Evolutionary conservation across 306 rosid genomes (phyloP).

Genomic region (Adenanthera pavonina): DNA sequence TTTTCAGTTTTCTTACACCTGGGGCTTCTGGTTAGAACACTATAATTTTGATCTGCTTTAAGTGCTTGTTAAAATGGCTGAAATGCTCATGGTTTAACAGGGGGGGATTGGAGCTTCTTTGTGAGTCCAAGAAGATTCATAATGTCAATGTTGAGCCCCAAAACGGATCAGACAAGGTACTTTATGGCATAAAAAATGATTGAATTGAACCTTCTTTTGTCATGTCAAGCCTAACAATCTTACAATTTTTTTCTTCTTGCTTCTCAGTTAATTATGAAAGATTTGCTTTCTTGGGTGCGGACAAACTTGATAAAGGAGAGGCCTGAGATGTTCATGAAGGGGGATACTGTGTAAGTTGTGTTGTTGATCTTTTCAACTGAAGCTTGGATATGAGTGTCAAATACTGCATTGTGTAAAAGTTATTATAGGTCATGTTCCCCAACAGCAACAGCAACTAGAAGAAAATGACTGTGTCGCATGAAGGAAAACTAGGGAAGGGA

Average conservation of each 20-base stretch:
- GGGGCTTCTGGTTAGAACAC: background rate
- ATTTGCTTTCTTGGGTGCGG: conserved; percentile 85
- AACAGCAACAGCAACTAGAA: background rate
- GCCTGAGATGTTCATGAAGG: conserved; percentile 99
- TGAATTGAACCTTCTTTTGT: conserved; percentile 9
- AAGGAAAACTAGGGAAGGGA: background rate
- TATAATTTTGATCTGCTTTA: conserved; percentile 26
- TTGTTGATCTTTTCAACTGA: conserved; percentile 1
- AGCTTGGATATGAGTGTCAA: background rate
- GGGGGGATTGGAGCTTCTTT: conserved; percentile 95
- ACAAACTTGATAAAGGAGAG: conserved; percentile 90
- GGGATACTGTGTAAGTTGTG: conserved; percentile 84
- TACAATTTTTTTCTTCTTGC: conserved; percentile 23
- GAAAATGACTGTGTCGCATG: background rate
- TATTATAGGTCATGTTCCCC: conserved; percentile 18
- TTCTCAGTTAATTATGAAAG: conserved; percentile 78
- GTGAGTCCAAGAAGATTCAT: conserved; percentile 85
- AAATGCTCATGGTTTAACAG: conserved; percentile 46
- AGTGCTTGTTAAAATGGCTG: conserved; percentile 30
- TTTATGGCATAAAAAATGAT: background rate
- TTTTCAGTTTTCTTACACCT: background rate
- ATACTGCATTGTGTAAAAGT: conserved; percentile 10
- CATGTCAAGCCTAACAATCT: background rate
- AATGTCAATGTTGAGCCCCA: conserved; percentile 65
- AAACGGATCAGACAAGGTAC: conserved; percentile 68